phyloP scores from a whole-genome alignment of 768 basidiomycete species.

The Podaxis carcinomalis region DNA sequence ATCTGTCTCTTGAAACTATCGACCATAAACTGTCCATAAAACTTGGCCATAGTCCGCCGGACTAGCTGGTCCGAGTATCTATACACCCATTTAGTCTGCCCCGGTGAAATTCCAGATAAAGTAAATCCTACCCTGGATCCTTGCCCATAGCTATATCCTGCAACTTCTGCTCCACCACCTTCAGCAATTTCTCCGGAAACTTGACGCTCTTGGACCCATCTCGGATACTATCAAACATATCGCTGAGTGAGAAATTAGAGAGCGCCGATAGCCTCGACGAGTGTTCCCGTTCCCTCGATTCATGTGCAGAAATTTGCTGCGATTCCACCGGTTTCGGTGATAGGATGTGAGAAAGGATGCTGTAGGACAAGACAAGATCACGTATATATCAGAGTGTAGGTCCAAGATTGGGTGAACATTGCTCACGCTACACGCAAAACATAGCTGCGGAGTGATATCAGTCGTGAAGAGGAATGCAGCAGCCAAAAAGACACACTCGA shows the following conservation, averaged over 20 bases:
- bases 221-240: slow-evolving; percentile 56
- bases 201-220: slow-evolving; percentile 82
- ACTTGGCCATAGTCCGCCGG: slow-evolving; percentile 85
- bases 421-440: slow-evolving; percentile 81
- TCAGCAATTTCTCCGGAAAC: slow-evolving; percentile 92
- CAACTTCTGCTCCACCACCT: slow-evolving; percentile 84
- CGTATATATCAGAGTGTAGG: slow-evolving; percentile 12
- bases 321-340: slow-evolving; percentile 50
- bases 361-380: slow-evolving; percentile 25
- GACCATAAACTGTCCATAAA: slow-evolving; percentile 87
- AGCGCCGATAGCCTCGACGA: slow-evolving; percentile 67
- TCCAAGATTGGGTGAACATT: slow-evolving; percentile 12
- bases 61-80: slow-evolving; percentile 91
- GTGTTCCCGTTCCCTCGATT: slow-evolving; percentile 50
- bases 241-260: slow-evolving; percentile 64
- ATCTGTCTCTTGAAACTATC: slow-evolving; percentile 84
- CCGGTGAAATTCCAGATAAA: background rate
- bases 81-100: background rate
- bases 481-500: slow-evolving; percentile 50
- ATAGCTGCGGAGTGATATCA: slow-evolving; percentile 46
- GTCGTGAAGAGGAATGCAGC: slow-evolving; percentile 9
- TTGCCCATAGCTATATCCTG: slow-evolving; percentile 93
- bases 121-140: slow-evolving; percentile 70
- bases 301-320: slow-evolving; percentile 21
- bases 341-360: slow-evolving; percentile 69